phyloP scores from a whole-genome alignment of 441 rosid genomes.

The Theobroma grandiflorum region DNA sequence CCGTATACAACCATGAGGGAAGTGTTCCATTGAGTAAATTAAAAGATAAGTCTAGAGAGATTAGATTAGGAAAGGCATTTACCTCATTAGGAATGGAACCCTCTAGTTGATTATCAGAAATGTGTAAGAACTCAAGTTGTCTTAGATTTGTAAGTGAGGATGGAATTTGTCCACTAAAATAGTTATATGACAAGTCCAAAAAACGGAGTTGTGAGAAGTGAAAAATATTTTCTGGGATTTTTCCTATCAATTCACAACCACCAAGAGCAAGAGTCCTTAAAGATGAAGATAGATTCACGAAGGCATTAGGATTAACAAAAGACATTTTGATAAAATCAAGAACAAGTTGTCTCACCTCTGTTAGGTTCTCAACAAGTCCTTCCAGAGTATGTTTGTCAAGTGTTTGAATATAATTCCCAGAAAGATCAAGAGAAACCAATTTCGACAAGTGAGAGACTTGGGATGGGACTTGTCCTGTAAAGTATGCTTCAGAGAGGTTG shows the following conservation, averaged over 20 bases:
- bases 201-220: not conserved
- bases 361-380: constrained; percentile 5
- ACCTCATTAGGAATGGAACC: constrained; percentile 5
- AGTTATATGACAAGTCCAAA: fast-evolving
- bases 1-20: not conserved
- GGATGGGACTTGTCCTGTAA: not conserved
- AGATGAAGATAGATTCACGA: constrained; percentile 20
- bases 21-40: constrained; percentile 14
- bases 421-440: constrained; percentile 33
- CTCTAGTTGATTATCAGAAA: not conserved
- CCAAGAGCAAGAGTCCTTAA: not conserved
- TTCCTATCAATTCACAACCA: constrained; percentile 19
- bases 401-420: not conserved
- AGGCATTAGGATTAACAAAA: not conserved
- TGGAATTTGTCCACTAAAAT: constrained; percentile 20
- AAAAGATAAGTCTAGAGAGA: not conserved
- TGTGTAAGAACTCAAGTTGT: not conserved
- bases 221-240: constrained; percentile 32
- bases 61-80: not conserved
- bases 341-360: not conserved
- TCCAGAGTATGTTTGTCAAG: not conserved
- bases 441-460: constrained; percentile 12
- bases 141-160: constrained; percentile 11
- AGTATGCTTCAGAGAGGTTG: not conserved
- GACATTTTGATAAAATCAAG: constrained; percentile 25